These are phyloP conservation scores for Metschnikowia noctiluminum DNA, from an alignment of 805 yeast genomes.

Conservation along the genomic window DNA sequence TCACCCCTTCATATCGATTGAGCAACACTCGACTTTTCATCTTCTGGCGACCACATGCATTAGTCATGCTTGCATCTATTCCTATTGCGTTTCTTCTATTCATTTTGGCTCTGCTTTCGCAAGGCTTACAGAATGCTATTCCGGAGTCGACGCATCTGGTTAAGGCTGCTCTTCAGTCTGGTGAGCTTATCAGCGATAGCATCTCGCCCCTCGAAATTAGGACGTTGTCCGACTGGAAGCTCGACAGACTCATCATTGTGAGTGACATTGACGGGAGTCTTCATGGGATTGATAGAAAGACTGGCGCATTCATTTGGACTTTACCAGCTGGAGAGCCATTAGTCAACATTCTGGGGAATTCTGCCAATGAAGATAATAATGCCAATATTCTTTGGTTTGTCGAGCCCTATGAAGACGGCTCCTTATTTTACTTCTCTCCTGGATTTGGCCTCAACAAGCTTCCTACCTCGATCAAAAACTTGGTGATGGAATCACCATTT, in stretches of 20 bases:
- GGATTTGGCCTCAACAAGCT: slow-evolving; percentile 73
- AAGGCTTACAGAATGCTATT: not conserved
- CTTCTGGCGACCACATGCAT: not conserved
- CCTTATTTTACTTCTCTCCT: slow-evolving; percentile 74
- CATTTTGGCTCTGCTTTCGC: not conserved
- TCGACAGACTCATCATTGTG: slow-evolving; percentile 60
- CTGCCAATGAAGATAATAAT: slow-evolving; percentile 11
- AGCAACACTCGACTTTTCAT: no score
- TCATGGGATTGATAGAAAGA: slow-evolving; percentile 72
- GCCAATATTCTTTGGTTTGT: slow-evolving; percentile 69
- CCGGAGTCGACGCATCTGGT: slow-evolving; percentile 1
- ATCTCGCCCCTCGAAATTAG: slow-evolving; percentile 36
- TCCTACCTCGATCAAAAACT: slow-evolving; percentile 74
- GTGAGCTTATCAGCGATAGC: slow-evolving; percentile 11
- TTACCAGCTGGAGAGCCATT: slow-evolving; percentile 62
- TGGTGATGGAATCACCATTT: slow-evolving; percentile 83
- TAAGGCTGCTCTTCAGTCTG: not conserved
- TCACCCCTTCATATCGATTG: not conserved
- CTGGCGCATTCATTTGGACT: slow-evolving; percentile 78
- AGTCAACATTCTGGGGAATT: slow-evolving; percentile 38
- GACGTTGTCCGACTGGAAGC: slow-evolving; percentile 43
- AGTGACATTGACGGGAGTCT: slow-evolving; percentile 85
- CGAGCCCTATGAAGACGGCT: slow-evolving; percentile 86
- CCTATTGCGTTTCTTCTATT: not conserved
- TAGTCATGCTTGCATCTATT: not conserved